phyloP scores from a whole-genome alignment of 1,139 yeast genomes.

The Saccharomycopsis hybrid region DNA sequence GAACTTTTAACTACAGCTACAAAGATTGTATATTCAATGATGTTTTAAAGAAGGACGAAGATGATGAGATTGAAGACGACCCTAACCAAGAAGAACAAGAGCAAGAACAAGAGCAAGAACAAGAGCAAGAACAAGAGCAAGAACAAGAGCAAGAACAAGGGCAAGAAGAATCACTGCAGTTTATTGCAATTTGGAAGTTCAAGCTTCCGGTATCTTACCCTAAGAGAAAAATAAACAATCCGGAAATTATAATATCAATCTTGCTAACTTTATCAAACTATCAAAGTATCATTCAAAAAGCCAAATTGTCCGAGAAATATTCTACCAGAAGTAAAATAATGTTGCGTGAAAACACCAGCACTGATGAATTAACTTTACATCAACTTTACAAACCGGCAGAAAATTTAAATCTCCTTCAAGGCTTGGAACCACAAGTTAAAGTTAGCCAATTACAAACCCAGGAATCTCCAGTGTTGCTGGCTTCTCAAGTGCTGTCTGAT shows the following conservation, averaged over 20 bases:
- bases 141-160: neutral
- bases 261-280: slow-evolving; percentile 24
- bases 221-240: slow-evolving; percentile 31
- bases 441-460: slow-evolving; percentile 7
- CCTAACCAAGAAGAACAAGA: neutral
- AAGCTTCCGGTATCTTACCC: slow-evolving; percentile 36
- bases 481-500: slow-evolving; percentile 2
- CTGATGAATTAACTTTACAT: slow-evolving; percentile 19
- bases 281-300: slow-evolving; percentile 12
- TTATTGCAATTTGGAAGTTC: slow-evolving; percentile 32
- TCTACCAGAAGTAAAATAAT: slow-evolving; percentile 11
- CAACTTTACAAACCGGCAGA: slow-evolving; percentile 24
- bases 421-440: slow-evolving; percentile 27
- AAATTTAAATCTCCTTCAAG: slow-evolving; percentile 28
- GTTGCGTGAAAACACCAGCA: slow-evolving; percentile 19
- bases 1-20: slow-evolving; percentile 13
- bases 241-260: slow-evolving; percentile 31
- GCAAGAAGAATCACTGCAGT: neutral
- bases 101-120: neutral
- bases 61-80: neutral
- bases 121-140: neutral
- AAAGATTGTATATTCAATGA: slow-evolving; percentile 18
- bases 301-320: slow-evolving; percentile 12
- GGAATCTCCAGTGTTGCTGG: slow-evolving; percentile 10
- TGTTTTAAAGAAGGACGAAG: slow-evolving; percentile 1